Conservation (phyloP, 768 basidiomycete genomes). For the Scleroderma citrinum region DNA sequence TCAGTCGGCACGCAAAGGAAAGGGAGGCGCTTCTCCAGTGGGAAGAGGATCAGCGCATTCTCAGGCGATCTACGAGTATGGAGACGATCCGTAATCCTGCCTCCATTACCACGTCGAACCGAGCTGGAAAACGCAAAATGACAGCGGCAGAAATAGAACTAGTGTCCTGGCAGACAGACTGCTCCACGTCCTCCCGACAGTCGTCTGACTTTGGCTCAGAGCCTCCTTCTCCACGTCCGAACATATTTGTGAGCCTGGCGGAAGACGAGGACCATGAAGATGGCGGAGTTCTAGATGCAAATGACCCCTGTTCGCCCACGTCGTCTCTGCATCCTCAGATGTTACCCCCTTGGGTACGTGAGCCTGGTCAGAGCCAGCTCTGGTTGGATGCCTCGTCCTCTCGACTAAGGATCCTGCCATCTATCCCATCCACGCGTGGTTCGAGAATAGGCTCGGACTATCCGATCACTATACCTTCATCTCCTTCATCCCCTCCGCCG, state of each 20-base stretch:
- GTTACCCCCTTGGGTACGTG: neutral
- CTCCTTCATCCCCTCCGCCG: conserved; percentile 11
- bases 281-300: neutral
- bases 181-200: conserved; percentile 9
- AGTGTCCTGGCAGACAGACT: neutral
- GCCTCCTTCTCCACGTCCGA: conserved; percentile 16
- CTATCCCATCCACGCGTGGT: conserved; percentile 20
- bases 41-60: conserved; percentile 33
- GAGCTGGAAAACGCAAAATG: conserved; percentile 11
- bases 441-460: conserved; percentile 20
- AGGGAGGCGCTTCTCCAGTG: conserved; percentile 48
- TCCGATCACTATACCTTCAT: conserved; percentile 19
- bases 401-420: conserved; percentile 16
- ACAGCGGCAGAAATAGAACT: neutral
- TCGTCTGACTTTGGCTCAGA: conserved; percentile 13
- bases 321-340: neutral
- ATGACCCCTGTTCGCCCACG: neutral
- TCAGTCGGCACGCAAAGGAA: conserved; percentile 52
- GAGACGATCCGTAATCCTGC: conserved; percentile 34
- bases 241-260: conserved; percentile 9
- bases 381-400: conserved; percentile 4
- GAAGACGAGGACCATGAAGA: conserved; percentile 12
- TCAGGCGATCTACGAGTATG: conserved; percentile 33
- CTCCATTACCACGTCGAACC: conserved; percentile 1
- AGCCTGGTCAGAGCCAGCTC: neutral